Evolutionary conservation across 441 rosid species (phyloP).

Genomic region (Croton laevigatus): DNA sequence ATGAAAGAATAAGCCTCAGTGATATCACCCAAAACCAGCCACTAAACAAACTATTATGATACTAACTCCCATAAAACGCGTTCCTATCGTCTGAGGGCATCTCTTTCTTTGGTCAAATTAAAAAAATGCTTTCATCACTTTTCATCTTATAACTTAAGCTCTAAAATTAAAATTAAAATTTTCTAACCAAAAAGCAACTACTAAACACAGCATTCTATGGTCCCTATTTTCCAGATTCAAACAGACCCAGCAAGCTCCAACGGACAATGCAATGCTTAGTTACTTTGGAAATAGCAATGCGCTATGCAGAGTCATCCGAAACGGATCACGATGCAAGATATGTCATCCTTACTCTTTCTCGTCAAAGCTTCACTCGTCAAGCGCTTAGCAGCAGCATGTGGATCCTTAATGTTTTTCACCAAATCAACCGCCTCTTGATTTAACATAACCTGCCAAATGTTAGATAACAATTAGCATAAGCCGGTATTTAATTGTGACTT

Average conservation of each 20-base stretch:
- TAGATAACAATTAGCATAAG: constrained; percentile 6
- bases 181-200: constrained; percentile 10
- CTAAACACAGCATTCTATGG: constrained; percentile 17
- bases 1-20: constrained; percentile 19
- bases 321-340: constrained; percentile 72
- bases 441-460: constrained; percentile 48
- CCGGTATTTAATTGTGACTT: not conserved
- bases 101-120: constrained; percentile 17
- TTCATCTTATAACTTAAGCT: constrained; percentile 13
- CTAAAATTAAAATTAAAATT: constrained; percentile 9
- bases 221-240: constrained; percentile 17
- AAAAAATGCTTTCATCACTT: constrained; percentile 26
- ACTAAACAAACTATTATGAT: not conserved
- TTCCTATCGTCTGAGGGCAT: constrained; percentile 17
- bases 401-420: constrained; percentile 53
- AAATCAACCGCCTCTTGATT: constrained; percentile 64
- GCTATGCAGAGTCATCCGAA: constrained; percentile 34
- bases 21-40: constrained; percentile 8
- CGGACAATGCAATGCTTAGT: not conserved
- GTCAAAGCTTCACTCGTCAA: constrained; percentile 56
- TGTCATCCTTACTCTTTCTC: constrained; percentile 73
- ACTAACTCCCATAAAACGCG: not conserved
- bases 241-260: constrained; percentile 9
- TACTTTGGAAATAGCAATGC: not conserved
- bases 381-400: constrained; percentile 64